Conservation (phyloP, 768 basidiomycete species). For the Naganishia onofrii region DNA sequence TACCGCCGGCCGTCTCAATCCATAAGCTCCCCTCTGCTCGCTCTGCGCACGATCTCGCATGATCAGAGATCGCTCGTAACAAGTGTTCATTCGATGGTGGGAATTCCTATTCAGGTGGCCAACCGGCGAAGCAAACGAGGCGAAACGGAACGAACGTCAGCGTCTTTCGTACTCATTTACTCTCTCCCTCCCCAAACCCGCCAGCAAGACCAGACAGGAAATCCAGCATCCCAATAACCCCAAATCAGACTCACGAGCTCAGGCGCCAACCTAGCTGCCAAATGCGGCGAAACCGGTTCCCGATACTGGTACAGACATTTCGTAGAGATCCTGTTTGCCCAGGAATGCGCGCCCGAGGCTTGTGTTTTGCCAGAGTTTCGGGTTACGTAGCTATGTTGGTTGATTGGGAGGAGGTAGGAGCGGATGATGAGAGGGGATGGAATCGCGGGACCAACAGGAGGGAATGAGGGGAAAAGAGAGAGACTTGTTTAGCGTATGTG, state of each 20-base stretch:
- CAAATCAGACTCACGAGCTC: slow-evolving; percentile 41
- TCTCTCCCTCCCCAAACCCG: too few species aligned
- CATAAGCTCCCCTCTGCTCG: slow-evolving; percentile 61
- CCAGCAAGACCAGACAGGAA: too few species aligned
- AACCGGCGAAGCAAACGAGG: too few species aligned
- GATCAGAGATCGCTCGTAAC: slow-evolving; percentile 62
- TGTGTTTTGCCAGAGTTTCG: slow-evolving; percentile 48
- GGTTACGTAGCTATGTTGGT: slow-evolving; percentile 63
- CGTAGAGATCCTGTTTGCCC: slow-evolving; percentile 55
- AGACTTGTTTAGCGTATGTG: too few species aligned
- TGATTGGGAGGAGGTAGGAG: slow-evolving; percentile 20
- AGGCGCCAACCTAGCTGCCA: slow-evolving; percentile 62
- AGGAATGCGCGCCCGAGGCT: slow-evolving; percentile 1
- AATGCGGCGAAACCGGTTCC: slow-evolving; percentile 89
- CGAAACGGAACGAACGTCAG: too few species aligned
- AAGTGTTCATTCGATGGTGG: slow-evolving; percentile 65
- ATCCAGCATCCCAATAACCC: too few species aligned
- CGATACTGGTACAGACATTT: slow-evolving; percentile 78
- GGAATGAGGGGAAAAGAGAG: too few species aligned
- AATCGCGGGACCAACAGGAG: too few species aligned
- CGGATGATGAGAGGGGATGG: neutral
- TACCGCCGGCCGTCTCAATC: slow-evolving; percentile 90
- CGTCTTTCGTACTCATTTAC: too few species aligned
- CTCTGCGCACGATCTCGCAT: slow-evolving; percentile 61
- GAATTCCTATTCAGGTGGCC: slow-evolving; percentile 51